Conservation (phyloP, 2,329 filamentous ascomycete species). For the Diplodia intermedia region DNA sequence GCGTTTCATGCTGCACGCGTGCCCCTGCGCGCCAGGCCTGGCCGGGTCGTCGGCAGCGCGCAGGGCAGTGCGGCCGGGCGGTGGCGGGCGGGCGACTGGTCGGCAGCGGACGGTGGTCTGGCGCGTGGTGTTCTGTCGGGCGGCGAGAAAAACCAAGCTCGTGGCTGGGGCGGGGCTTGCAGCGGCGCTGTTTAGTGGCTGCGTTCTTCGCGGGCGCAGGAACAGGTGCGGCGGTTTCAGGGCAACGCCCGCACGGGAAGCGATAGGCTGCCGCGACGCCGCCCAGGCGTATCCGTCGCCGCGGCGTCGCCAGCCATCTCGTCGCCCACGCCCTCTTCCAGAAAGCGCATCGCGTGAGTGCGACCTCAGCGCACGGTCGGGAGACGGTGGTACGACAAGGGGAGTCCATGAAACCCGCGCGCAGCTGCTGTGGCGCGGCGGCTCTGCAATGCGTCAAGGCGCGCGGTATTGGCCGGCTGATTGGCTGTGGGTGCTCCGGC, state of each 20-base stretch:
- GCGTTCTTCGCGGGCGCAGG: slow-evolving; percentile 6
- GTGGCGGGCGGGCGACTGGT: not conserved
- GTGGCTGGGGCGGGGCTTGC: slow-evolving; percentile 14
- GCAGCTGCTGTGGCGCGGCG: slow-evolving; percentile 26
- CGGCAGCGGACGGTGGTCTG: too few species aligned
- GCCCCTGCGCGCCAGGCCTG: not conserved
- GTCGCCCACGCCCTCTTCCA: slow-evolving; percentile 6
- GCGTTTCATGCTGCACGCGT: slow-evolving; percentile 24
- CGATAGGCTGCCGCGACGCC: not conserved
- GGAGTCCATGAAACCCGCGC: slow-evolving; percentile 22
- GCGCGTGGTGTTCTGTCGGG: not conserved
- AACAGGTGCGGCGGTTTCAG: slow-evolving; percentile 14
- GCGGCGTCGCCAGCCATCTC: not conserved
- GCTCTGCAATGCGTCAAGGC: slow-evolving; percentile 22
- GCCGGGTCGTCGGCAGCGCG: not conserved
- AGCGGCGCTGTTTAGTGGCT: not conserved
- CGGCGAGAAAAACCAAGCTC: not conserved
- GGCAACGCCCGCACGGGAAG: not conserved
- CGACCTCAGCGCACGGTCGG: slow-evolving; percentile 19
- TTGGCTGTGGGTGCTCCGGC: slow-evolving; percentile 24
- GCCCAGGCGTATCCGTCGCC: slow-evolving; percentile 3
- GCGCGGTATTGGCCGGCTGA: slow-evolving; percentile 23
- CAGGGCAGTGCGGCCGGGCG: not conserved
- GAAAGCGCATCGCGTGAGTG: slow-evolving; percentile 25
- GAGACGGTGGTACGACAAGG: slow-evolving; percentile 27